Percentiles rank a stretch among this genome's conserved stretches.
Conservation (phyloP, 805 yeast genomes). For the Pichia sporocuriosa region DNA sequence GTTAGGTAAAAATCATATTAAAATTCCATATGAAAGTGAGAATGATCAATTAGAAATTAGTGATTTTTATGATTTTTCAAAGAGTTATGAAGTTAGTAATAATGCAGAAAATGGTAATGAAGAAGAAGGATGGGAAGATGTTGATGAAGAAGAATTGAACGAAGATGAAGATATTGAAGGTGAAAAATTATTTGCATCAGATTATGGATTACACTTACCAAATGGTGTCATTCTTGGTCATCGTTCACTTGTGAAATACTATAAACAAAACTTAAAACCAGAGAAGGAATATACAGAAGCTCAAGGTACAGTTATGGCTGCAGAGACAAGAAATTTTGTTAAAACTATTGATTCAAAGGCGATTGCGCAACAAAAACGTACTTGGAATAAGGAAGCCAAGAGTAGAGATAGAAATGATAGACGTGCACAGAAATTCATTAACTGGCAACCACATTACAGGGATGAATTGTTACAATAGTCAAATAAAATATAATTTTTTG, state of each 20-base stretch:
- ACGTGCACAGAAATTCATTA: slow-evolving; percentile 61
- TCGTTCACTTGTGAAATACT: slow-evolving; percentile 63
- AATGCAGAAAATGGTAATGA: slow-evolving; percentile 32
- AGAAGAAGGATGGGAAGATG: slow-evolving; percentile 31
- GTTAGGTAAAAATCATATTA: slow-evolving; percentile 78
- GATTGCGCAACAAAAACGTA: slow-evolving; percentile 42
- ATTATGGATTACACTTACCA: slow-evolving; percentile 65
- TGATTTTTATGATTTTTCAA: slow-evolving; percentile 77
- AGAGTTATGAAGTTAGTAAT: slow-evolving; percentile 42
- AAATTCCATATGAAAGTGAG: slow-evolving; percentile 78
- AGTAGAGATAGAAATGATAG: slow-evolving; percentile 44
- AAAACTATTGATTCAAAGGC: slow-evolving; percentile 33
- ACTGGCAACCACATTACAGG: slow-evolving; percentile 79
- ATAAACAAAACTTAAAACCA: slow-evolving; percentile 54
- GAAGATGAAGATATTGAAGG: slow-evolving; percentile 29
- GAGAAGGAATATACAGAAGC: slow-evolving; percentile 54
- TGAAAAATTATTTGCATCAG: slow-evolving; percentile 32
- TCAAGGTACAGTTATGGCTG: slow-evolving; percentile 67
- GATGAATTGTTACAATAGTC: slow-evolving; percentile 53
- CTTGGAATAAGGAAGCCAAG: slow-evolving; percentile 52
- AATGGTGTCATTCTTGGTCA: slow-evolving; percentile 79
- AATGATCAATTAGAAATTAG: slow-evolving; percentile 72
- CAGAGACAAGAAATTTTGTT: slow-evolving; percentile 58
- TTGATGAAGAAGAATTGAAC: slow-evolving; percentile 28
- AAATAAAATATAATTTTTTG: neutral